A percentile compares a stretch with the other conserved stretches of the same genome.
These are phyloP conservation scores for Sabuloglossum arenarium DNA, from an alignment of 495 filamentous ascomycete genomes.

Conservation along the genomic window DNA sequence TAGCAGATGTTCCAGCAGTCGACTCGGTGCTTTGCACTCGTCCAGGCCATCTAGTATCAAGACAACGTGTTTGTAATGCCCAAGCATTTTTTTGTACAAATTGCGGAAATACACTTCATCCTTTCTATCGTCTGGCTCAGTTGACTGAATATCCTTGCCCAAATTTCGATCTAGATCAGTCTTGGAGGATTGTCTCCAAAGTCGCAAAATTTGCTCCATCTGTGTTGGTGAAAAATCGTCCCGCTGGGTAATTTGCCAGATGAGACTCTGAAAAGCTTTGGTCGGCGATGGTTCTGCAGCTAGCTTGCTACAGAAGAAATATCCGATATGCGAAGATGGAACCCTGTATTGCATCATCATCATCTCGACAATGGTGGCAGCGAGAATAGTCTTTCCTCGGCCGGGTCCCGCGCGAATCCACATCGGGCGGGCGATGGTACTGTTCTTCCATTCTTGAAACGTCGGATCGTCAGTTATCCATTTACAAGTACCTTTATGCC, in stretches of 20 bases:
- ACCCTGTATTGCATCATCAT: not conserved
- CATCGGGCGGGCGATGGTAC: not conserved
- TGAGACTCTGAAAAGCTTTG: not conserved
- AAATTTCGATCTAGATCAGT: not conserved
- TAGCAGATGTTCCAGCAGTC: too few relatives aligned
- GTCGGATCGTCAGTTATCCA: not conserved
- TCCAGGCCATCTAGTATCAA: not conserved
- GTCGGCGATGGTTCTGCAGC: not conserved
- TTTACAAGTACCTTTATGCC: not conserved
- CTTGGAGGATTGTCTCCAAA: not conserved
- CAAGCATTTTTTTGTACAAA: not conserved
- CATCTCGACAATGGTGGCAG: not conserved
- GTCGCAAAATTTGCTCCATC: not conserved
- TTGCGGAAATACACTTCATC: not conserved
- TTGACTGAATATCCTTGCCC: not conserved
- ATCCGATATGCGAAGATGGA: not conserved
- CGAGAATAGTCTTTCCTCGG: not conserved
- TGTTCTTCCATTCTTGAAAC: too few relatives aligned
- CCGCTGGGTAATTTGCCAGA: not conserved
- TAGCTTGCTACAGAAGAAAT: not conserved
- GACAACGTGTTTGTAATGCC: not conserved
- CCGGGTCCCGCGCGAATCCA: not conserved
- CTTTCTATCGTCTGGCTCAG: not conserved
- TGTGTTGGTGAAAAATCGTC: not conserved
- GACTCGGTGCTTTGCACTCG: not conserved